These are phyloP conservation scores for Colletotrichum navitas DNA, from an alignment of 2,329 filamentous ascomycete species.

Conservation along the genomic window DNA sequence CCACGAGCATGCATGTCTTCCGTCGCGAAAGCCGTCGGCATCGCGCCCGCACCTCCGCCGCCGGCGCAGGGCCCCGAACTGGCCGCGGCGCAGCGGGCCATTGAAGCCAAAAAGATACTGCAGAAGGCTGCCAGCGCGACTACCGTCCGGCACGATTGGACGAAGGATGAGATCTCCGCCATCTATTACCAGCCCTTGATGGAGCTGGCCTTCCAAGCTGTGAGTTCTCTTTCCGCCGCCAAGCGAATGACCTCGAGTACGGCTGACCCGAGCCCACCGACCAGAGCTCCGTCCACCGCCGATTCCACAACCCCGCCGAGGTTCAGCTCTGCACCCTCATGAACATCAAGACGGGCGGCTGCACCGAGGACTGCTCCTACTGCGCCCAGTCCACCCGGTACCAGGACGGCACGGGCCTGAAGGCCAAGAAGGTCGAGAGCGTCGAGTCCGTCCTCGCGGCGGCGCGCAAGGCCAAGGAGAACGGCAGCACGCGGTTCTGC, in stretches of 20 bases:
- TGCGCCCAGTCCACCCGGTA: slow-evolving; percentile 90
- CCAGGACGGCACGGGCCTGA: slow-evolving; percentile 79
- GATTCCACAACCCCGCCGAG: slow-evolving; percentile 85
- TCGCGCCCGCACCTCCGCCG: slow-evolving; percentile 35
- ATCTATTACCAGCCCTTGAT: slow-evolving; percentile 87
- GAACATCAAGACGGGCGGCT: slow-evolving; percentile 97
- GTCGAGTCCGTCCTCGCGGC: slow-evolving; percentile 86
- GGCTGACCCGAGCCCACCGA: slow-evolving; percentile 1
- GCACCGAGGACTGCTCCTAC: slow-evolving; percentile 93
- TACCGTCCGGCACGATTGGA: slow-evolving; percentile 79
- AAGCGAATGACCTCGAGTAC: slow-evolving; percentile 12
- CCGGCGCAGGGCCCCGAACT: slow-evolving; percentile 18
- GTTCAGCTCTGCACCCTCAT: slow-evolving; percentile 95
- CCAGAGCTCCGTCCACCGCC: slow-evolving; percentile 82
- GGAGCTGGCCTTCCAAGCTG: slow-evolving; percentile 81
- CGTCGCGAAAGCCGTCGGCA: slow-evolving; percentile 27
- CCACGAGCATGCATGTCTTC: slow-evolving; percentile 35
- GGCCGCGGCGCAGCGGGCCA: slow-evolving; percentile 20
- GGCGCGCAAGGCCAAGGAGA: slow-evolving; percentile 81
- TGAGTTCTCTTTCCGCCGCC: slow-evolving; percentile 54
- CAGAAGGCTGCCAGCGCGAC: slow-evolving; percentile 70
- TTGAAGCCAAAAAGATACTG: slow-evolving; percentile 50
- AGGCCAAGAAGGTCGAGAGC: slow-evolving; percentile 82
- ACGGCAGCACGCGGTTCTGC: slow-evolving; percentile 92
- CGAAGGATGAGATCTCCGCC: slow-evolving; percentile 81